Percentiles rank a stretch among this genome's conserved stretches.
These are phyloP conservation scores for Boletus tomentosulus DNA, from an alignment of 768 basidiomycete species.

Conservation along the genomic window DNA sequence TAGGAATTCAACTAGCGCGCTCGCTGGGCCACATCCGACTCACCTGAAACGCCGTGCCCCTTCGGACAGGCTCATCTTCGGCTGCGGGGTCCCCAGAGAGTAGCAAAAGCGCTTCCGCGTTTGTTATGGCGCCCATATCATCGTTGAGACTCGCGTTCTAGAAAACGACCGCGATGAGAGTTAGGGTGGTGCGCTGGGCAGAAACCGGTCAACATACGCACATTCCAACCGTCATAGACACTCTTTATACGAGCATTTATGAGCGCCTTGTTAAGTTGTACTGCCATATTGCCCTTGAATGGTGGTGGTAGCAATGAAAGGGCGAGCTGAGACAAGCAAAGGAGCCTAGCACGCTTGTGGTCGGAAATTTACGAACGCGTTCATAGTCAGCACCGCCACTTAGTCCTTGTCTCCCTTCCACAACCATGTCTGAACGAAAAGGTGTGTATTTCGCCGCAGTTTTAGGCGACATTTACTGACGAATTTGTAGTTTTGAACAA, in stretches of 20 bases:
- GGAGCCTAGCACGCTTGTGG: slow-evolving; percentile 13
- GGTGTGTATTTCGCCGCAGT: slow-evolving; percentile 36
- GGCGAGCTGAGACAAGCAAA: slow-evolving; percentile 14
- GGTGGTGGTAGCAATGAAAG: slow-evolving; percentile 2
- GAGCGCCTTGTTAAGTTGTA: slow-evolving; percentile 64
- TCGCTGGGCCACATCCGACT: slow-evolving; percentile 13
- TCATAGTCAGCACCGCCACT: slow-evolving; percentile 27
- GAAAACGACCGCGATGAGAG: slow-evolving; percentile 4
- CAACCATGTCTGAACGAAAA: slow-evolving; percentile 79
- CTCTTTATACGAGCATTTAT: slow-evolving; percentile 56
- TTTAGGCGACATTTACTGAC: slow-evolving; percentile 4
- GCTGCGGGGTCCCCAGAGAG: slow-evolving; percentile 72
- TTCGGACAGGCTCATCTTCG: slow-evolving; percentile 89
- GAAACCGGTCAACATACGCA: slow-evolving; percentile 30
- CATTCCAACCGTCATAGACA: slow-evolving; percentile 61
- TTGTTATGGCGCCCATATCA: slow-evolving; percentile 65
- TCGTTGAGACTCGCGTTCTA: slow-evolving; percentile 66
- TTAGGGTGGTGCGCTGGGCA: slow-evolving; percentile 10
- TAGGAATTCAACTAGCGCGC: slow-evolving; percentile 1
- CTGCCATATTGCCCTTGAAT: slow-evolving; percentile 44
- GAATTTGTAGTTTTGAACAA: slow-evolving; percentile 76
- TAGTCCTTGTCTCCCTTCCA: slow-evolving; percentile 4
- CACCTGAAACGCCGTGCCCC: slow-evolving; percentile 90
- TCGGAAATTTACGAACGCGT: slow-evolving; percentile 34
- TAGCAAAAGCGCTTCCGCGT: slow-evolving; percentile 66